Percentiles rank a stretch among this genome's conserved stretches.
These are phyloP conservation scores for Lactifluus piperatus DNA, from an alignment of 768 basidiomycete genomes.

Conservation along the genomic window DNA sequence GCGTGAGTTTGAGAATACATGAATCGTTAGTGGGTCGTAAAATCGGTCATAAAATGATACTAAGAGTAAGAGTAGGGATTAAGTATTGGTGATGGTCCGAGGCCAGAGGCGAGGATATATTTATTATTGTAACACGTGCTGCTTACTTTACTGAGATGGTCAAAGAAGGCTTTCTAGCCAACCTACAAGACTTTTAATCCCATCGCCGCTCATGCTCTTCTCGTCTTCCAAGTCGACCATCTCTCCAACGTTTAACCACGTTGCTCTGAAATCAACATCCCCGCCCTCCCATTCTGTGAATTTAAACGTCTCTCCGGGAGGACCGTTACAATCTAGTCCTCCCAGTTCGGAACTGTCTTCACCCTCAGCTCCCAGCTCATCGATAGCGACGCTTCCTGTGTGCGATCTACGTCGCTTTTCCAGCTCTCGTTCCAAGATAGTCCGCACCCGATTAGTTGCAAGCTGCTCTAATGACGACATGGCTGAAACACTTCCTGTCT, in stretches of 20 bases:
- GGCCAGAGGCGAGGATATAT: neutral
- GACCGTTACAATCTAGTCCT: constrained; percentile 60
- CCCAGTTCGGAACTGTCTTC: constrained; percentile 47
- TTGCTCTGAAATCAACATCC: constrained; percentile 59
- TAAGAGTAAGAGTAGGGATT: neutral
- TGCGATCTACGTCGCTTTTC: constrained; percentile 66
- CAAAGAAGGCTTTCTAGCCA: constrained; percentile 6
- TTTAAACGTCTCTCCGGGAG: constrained; percentile 48
- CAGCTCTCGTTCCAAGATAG: constrained; percentile 75
- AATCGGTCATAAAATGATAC: neutral
- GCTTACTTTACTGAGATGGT: neutral
- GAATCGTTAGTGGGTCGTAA: constrained; percentile 13
- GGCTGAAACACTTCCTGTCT: constrained; percentile 33
- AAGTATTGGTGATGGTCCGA: neutral
- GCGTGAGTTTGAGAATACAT: constrained; percentile 36
- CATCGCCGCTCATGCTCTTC: constrained; percentile 26
- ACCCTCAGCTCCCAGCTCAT: constrained; percentile 65
- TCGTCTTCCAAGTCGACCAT: constrained; percentile 24
- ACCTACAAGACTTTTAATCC: neutral
- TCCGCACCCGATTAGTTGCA: constrained; percentile 62
- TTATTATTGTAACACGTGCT: constrained; percentile 1
- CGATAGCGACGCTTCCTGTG: constrained; percentile 57
- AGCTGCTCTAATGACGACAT: constrained; percentile 33
- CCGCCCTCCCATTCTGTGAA: constrained; percentile 84
- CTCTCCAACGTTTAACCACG: constrained; percentile 36